These are phyloP conservation scores for Lavandula angustifolia DNA, from an alignment of 257 asterid species.

Conservation along the genomic window DNA sequence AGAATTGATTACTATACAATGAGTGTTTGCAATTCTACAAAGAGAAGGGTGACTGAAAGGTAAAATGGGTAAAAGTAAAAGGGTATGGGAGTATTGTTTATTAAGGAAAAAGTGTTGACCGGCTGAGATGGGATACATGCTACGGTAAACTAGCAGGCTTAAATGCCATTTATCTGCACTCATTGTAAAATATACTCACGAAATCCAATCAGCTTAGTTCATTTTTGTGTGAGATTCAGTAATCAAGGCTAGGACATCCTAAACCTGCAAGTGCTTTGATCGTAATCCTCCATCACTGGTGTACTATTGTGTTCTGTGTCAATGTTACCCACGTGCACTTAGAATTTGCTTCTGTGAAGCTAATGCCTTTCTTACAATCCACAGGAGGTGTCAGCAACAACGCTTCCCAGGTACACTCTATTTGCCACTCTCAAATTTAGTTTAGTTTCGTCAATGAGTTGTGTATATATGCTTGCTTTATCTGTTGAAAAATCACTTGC, in stretches of 20 bases:
- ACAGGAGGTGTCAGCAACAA: constrained; percentile 51
- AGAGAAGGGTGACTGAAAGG: not conserved
- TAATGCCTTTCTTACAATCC: constrained; percentile 31
- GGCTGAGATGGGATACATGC: not conserved
- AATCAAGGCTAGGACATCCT: not conserved
- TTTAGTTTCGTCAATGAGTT: not conserved
- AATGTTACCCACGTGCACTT: not conserved
- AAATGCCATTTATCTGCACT: not conserved
- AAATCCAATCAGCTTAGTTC: not conserved
- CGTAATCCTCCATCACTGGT: not conserved
- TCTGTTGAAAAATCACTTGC: not conserved
- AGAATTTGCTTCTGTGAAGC: constrained; percentile 12
- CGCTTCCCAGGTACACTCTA: constrained; percentile 45
- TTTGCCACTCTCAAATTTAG: constrained; percentile 16
- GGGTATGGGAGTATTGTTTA: not conserved
- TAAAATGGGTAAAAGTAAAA: not conserved
- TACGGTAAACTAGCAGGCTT: not conserved
- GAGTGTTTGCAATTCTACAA: not conserved
- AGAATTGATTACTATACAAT: not conserved
- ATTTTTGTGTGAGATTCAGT: constrained; percentile 4
- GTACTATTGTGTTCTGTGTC: constrained; percentile 5
- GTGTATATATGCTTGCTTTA: not conserved
- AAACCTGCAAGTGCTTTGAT: not conserved
- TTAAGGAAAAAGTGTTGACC: not conserved
- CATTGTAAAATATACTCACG: constrained; percentile 2